Evolutionary conservation across 2,329 filamentous ascomycete species (phyloP), one percentile per base, ranked within the genome.

Genomic region (Colletotrichum sp.): DNA sequence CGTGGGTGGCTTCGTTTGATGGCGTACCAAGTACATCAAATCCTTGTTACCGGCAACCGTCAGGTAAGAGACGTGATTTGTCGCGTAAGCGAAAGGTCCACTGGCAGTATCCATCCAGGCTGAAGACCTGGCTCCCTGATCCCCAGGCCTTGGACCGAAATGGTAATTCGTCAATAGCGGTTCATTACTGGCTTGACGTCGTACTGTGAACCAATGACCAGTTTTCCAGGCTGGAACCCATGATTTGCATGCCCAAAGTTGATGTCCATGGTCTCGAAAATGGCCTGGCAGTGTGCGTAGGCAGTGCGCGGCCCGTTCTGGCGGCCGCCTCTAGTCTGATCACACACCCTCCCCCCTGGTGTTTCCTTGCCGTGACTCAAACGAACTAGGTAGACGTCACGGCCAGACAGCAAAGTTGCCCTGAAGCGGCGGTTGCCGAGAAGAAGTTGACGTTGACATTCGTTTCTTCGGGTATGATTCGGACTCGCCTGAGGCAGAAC

Each of bases 281-380:
- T 52, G 64, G 71, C 64, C 74, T 76, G 64, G 71, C 74, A 65
- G 64, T 75, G 52, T 74, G 43, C 21, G 36, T 30, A 52, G 58
- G 72, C 67, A 57, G 70, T 75, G 70, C 74, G 64, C 70, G 74
- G 65, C 71, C 74, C 36, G 43, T 70, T 76, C 55, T 57, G 18
- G 66, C 60, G 74, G 24, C 71, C 70, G 34, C 30, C 24, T 73
- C 21, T 38, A 26, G 34, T 63, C 65, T 34, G 30, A 64, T 60
- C 32, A 60, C 64, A 74, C 26, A 28, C 57, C 13, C 64, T 24
- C n/a, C 57, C 13, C 57, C 64, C 36, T 30, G 26, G 36, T 70
- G 61, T 63, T 15, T 36, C 13, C 58, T n/a, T 34, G 21, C n/a
- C 36, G 68, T 30, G 69, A 63, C 15, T 65, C 64, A 69, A 69